These are phyloP conservation scores for Casuarina cunninghamiana DNA, from an alignment of 306 rosid genomes.

Conservation along the genomic window DNA sequence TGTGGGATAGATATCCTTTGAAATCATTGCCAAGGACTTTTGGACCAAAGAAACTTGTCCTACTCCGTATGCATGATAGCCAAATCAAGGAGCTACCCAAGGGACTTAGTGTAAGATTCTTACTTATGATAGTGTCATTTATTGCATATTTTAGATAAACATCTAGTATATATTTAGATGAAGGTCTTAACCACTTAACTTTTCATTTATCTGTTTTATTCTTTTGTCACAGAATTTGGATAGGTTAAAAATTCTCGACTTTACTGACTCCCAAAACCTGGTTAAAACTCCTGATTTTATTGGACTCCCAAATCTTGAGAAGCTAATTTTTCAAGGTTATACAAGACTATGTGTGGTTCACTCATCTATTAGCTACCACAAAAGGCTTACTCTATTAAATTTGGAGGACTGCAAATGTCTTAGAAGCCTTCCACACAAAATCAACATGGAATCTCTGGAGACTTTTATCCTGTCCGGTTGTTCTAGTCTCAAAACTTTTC, in stretches of 20 bases:
- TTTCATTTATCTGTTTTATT: neutral
- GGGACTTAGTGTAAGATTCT: slow-evolving; percentile 13
- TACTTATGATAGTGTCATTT: neutral
- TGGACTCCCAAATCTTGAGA: slow-evolving; percentile 18
- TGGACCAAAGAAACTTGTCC: slow-evolving; percentile 21
- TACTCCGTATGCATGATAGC: slow-evolving; percentile 21
- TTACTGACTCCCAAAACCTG: slow-evolving; percentile 21
- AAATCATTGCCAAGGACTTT: slow-evolving; percentile 4
- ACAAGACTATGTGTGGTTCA: slow-evolving; percentile 11
- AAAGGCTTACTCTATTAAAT: slow-evolving; percentile 12
- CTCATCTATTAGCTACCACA: slow-evolving; percentile 14
- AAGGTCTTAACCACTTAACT: neutral
- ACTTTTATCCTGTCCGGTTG: slow-evolving; percentile 14
- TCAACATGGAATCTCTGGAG: slow-evolving; percentile 29
- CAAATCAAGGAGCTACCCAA: slow-evolving; percentile 7
- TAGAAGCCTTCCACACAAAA: neutral
- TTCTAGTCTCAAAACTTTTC: slow-evolving; percentile 7
- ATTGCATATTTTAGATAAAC: neutral
- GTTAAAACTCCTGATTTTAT: slow-evolving; percentile 18
- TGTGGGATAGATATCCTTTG: slow-evolving; percentile 25
- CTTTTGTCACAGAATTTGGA: neutral
- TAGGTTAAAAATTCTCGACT: slow-evolving; percentile 24
- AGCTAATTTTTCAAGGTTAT: slow-evolving; percentile 26
- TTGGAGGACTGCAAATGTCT: slow-evolving; percentile 23
- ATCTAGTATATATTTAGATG: too few relatives aligned